Evolutionary conservation across 805 yeast genomes (phyloP).

Genomic region (Candida pseudoglaebosa): DNA sequence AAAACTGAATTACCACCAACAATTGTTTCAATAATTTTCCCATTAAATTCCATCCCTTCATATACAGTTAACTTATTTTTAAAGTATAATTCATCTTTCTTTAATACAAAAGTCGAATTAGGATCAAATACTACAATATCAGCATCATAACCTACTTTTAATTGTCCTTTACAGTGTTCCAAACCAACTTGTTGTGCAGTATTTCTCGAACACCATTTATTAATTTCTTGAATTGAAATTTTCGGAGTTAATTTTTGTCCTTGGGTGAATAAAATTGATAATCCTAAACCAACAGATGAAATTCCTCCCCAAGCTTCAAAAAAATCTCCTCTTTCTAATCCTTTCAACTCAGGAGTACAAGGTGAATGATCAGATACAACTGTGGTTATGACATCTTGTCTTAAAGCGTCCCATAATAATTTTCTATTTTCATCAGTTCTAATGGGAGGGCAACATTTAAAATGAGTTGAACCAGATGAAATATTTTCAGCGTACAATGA

Average conservation of each 20-base stretch:
- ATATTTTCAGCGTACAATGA: constrained; percentile 75
- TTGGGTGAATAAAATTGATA: constrained; percentile 77
- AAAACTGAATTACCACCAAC: constrained; percentile 73
- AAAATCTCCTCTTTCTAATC: constrained; percentile 78
- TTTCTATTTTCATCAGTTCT: constrained; percentile 68
- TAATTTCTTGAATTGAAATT: constrained; percentile 56
- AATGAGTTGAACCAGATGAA: constrained; percentile 73
- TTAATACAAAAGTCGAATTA: constrained; percentile 43
- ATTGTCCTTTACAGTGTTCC: constrained; percentile 63
- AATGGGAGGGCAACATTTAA: constrained; percentile 95
- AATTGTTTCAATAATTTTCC: constrained; percentile 75
- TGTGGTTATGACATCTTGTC: constrained; percentile 62
- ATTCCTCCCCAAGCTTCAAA: constrained; percentile 97
- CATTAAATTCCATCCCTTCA: constrained; percentile 62
- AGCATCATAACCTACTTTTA: constrained; percentile 78
- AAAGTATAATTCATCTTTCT: constrained; percentile 58
- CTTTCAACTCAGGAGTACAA: constrained; percentile 87
- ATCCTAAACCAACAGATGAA: constrained; percentile 86
- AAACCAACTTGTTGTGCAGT: constrained; percentile 87
- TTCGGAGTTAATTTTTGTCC: constrained; percentile 52
- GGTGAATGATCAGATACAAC: constrained; percentile 97
- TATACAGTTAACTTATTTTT: constrained; percentile 90
- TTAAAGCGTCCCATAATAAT: constrained; percentile 74
- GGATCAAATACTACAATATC: constrained; percentile 84
- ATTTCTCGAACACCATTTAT: constrained; percentile 74